Evolutionary conservation across 2,329 filamentous ascomycete genomes (phyloP), one percentile per base, ranked within the genome.

Genomic region (Neurospora sp.): DNA sequence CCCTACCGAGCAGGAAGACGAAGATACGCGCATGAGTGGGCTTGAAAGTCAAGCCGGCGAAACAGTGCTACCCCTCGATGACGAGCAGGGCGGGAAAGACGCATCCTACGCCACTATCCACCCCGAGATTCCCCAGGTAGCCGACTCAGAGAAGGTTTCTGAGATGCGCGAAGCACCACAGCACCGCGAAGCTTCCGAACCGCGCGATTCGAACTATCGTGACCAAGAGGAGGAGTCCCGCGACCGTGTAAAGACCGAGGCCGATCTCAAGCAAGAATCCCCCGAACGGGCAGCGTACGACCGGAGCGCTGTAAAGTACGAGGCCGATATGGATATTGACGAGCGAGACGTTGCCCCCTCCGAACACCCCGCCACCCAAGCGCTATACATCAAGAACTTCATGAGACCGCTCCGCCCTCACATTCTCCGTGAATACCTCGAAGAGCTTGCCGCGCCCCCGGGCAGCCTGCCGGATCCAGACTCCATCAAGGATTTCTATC

Each of bases 301-400:
- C 12, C 52, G 52, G 23, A 62, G 52, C 52, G 15, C 23, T 36
- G 52, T 17, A 8, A 62, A 62, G 52, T 28, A 69, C 68, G 62
- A 70, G 69, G 70, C 66, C 38, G 19, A 68, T 67, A 69, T 72
- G 46, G 73, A 77, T 46, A 70, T 74, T 23, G 77, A 80, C 69
- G 76, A 73, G n/a, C 67, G 40, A 23, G 78, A 80, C 46, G 79
- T 84, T 37, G 79, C 80, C 33, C 88, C 90, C 6, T 85, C 92
- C 0, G 80, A 89, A 41, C 92, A 96, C 78, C 86, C 88, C 28
- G 89, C 91, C 5, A 95, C 93, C 3, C 81, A 88, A 39, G 90
- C 92, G 17, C 83, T 98, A 66, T 98, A 97, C 81, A 96, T 98
- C 75, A 90, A 90, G 78, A 91, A 97, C 76, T 88, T 98, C 69